These are phyloP conservation scores for Colletotrichum spaethianum DNA, from an alignment of 2,329 filamentous ascomycete genomes.

Conservation along the genomic window DNA sequence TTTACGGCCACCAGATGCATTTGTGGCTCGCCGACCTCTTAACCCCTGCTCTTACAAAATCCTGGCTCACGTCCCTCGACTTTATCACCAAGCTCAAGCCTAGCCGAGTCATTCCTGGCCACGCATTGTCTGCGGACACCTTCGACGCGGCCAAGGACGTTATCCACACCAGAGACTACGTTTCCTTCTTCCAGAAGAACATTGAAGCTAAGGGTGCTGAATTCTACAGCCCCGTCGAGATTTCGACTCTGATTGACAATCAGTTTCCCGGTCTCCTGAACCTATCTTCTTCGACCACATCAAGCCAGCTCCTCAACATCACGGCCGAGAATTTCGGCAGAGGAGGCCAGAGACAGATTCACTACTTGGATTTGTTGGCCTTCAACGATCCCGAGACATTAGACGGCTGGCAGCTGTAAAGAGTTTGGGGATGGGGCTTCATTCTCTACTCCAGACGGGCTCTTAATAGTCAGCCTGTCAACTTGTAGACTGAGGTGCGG, in stretches of 20 bases:
- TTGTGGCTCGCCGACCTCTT: constrained; percentile 37
- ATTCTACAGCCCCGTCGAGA: constrained; percentile 23
- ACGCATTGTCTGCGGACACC: constrained; percentile 8
- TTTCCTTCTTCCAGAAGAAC: constrained; percentile 32
- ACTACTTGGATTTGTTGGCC: constrained; percentile 15
- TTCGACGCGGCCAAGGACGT: constrained; percentile 19
- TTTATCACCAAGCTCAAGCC: constrained; percentile 21
- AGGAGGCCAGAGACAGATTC: constrained; percentile 4
- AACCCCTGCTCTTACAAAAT: constrained; percentile 17
- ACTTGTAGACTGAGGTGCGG: no score
- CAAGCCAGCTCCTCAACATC: constrained; percentile 22
- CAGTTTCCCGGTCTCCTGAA: constrained; percentile 25
- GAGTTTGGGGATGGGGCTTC: no score
- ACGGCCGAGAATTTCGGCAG: constrained; percentile 33
- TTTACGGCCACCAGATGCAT: constrained; percentile 35
- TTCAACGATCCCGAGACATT: constrained; percentile 12
- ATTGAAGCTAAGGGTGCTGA: constrained; percentile 28
- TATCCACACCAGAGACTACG: constrained; percentile 20
- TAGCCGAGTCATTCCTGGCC: constrained; percentile 18
- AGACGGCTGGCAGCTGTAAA: constrained; percentile 26
- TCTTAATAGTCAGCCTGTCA: no score
- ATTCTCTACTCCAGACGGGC: no score
- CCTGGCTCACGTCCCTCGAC: constrained; percentile 32
- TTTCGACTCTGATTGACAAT: constrained; percentile 10
- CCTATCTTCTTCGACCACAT: constrained; percentile 18